Base-by-base conservation (phyloP, 1,284 basidiomycete genomes). In the Exobasidium rhododendri region DNA sequence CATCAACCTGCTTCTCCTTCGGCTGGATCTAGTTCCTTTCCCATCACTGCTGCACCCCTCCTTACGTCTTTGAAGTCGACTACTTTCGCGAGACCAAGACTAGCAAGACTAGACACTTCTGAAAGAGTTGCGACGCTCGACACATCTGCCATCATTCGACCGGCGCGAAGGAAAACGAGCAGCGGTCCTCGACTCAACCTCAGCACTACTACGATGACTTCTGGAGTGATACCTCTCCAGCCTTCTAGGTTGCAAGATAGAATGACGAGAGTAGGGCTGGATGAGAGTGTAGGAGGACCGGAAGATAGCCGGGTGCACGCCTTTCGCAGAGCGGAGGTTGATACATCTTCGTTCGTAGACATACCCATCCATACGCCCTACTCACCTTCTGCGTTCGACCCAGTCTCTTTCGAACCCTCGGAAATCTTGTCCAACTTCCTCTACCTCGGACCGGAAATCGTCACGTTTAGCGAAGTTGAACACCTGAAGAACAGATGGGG, bases 361-460 rank as follows among this genome's bases (percentile, higher is more conserved):
- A n/a, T n/a, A n/a, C n/a, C n/a, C n/a, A n/a, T n/a, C n/a, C n/a
- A 45, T 45, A 45, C 10, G 17, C 24, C 44, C 17, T n/a, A 45
- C 10, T 17, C 44, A 45, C 17, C 3, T 10, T 45, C 44, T n/a
- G 24, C 44, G 4, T 45, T 17, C n/a, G n/a, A 17, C 3, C 30
- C 26, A 5, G 2, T 56, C 10, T 22, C 30, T 14, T 72, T 77
- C 50, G 58, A 70, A 29, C 60, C 75, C 10, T 76, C 74, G 43
- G 71, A 69, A 13, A 96, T 97, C 66, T 83, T 97, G 1, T 92
- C 94, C 0, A 86, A 86, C 62, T 94, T 94, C 80, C 83, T 97
- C 22, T 97, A 86, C 80, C 85, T 97, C 17, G 94, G 94, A 1
- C 90, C 94, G 0, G 92, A 97, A 78, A 84, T 91, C n/a, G 87